phyloP scores from a whole-genome alignment of 768 basidiomycete species.

The Gyrodon lividus region DNA sequence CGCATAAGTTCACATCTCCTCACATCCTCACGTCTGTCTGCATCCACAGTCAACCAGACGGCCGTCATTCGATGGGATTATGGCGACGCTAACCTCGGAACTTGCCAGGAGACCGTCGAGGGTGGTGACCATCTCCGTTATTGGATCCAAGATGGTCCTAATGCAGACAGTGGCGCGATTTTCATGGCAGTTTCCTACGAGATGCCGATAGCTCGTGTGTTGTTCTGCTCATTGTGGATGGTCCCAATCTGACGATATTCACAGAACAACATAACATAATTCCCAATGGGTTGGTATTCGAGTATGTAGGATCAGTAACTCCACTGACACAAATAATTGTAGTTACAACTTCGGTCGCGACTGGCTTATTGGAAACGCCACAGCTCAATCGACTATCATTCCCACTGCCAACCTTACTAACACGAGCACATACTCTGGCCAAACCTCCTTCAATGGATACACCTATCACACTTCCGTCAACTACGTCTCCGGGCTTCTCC shows the following conservation, averaged over 20 bases:
- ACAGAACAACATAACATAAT: slow-evolving; percentile 69
- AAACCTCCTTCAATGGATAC: slow-evolving; percentile 62
- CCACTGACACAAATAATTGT: background rate
- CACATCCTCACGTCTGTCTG: background rate
- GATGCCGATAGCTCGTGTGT: slow-evolving; percentile 56
- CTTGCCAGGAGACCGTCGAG: slow-evolving; percentile 81
- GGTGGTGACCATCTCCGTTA: slow-evolving; percentile 90
- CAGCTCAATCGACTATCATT: slow-evolving; percentile 37
- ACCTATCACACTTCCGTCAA: slow-evolving; percentile 69
- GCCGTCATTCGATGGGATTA: slow-evolving; percentile 86
- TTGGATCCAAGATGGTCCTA: slow-evolving; percentile 75
- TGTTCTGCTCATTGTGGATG: slow-evolving; percentile 6
- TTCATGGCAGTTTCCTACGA: slow-evolving; percentile 80
- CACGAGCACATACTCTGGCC: slow-evolving; percentile 57
- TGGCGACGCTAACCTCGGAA: slow-evolving; percentile 74
- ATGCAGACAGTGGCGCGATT: slow-evolving; percentile 65
- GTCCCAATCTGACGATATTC: background rate
- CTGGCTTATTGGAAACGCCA: slow-evolving; percentile 83
- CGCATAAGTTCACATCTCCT: background rate
- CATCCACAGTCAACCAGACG: slow-evolving; percentile 69
- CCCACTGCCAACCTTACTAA: slow-evolving; percentile 38
- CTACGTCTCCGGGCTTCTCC: slow-evolving; percentile 70
- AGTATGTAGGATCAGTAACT: background rate
- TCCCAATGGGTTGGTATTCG: slow-evolving; percentile 53
- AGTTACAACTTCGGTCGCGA: slow-evolving; percentile 83